Evolutionary conservation across 305 asterid genomes (phyloP).

Genomic region (Solanum aculeatissimum): DNA sequence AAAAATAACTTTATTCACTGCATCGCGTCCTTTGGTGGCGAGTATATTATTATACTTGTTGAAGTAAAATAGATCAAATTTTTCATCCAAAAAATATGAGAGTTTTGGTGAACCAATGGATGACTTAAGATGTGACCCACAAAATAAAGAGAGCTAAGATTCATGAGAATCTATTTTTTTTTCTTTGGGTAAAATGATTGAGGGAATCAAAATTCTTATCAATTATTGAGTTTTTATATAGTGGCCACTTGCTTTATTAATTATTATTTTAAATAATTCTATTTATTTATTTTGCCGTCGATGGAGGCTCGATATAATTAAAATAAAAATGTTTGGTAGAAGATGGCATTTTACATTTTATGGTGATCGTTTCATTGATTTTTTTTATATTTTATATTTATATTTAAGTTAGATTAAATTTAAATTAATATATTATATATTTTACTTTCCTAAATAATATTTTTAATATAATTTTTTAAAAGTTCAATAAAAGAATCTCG

Average conservation of each 20-base stretch:
- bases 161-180: neutral
- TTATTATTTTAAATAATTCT: neutral
- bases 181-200: neutral
- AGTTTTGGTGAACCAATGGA: neutral
- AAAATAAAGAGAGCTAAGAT: neutral
- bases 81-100: neutral
- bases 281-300: neutral
- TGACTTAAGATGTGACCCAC: neutral
- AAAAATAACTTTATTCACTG: too few relatives aligned
- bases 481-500: too few relatives aligned
- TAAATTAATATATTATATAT: too few relatives aligned
- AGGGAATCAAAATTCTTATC: neutral
- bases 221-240: neutral
- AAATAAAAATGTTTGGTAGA: neutral
- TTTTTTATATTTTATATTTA: too few relatives aligned
- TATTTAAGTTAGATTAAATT: too few relatives aligned
- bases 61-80: neutral
- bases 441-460: too few relatives aligned
- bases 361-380: too few relatives aligned
- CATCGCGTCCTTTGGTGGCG: too few relatives aligned
- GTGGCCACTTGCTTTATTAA: neutral
- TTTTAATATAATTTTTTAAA: too few relatives aligned
- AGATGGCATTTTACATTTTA: neutral
- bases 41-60: too few relatives aligned
- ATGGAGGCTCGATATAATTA: neutral